Evolutionary conservation across 2,329 filamentous ascomycete genomes (phyloP), one percentile per base, ranked within the genome.

Genomic region (Rhytidhysteron rufulum): DNA sequence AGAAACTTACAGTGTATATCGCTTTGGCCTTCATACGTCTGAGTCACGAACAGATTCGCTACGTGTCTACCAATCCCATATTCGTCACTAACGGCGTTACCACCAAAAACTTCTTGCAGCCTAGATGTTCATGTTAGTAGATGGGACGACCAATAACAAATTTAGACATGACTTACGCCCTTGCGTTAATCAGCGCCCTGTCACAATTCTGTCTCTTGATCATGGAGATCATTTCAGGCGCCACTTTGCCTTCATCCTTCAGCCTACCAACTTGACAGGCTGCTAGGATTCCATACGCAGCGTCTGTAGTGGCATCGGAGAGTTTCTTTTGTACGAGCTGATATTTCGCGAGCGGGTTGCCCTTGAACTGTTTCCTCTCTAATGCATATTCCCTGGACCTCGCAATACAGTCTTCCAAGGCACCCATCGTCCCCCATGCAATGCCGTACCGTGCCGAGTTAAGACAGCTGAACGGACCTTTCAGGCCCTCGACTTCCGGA

Each of bases 181-280:
- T 78, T 16, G 89, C 82, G 51, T 91, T 89, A 21, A 79, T 72
- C 55, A 98, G 72, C 13, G 93, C 93, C 38, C 84, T 75, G 68
- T 98, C 93, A 67, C 93, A 98, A 68, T 98, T 98, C 71, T 97
- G 90, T 52, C 93, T 78, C 78, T 98, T 98, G 62, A 97, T 83
- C 87, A 98, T 84, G 7, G 78, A 82, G 57, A 98, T 95, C 91
- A 97, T 97, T 72, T 98, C 93, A 5, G 93, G 90, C 3, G 85
- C 83, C 18, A 79, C 82, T 66, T 88, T 87, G 48, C 90, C 90
- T 62, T 88, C 82, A 55, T 97, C 91, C 77, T 96, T 97, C 42
- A 97, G 79, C 46, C 91, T 77, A 38, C 89, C 90, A 25, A 97
- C 91, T 68, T 98, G 93, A 42, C 88, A 81, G 6, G 88, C 85